Evolutionary conservation across 2,329 filamentous ascomycete species (phyloP), one percentile per base, ranked within the genome.

Genomic region (Knufia petricola): DNA sequence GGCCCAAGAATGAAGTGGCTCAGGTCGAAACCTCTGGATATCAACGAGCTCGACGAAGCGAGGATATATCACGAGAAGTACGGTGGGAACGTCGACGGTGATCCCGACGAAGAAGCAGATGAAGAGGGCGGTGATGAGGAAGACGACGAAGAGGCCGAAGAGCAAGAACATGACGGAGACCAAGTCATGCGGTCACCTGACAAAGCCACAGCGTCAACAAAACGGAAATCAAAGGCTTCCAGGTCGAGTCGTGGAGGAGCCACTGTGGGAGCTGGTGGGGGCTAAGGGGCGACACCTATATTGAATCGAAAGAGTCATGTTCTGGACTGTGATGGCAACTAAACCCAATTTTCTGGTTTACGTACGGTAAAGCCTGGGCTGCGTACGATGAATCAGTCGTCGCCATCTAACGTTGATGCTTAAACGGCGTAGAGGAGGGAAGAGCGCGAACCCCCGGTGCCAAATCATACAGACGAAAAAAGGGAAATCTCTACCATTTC

Each of bases 1-100:
- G 92, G 92, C 0, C 92, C 92, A 10, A 78, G 92, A 52, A 98
- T 98, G 92, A 88, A 89, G 64, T 98, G 92, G 92, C 71, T 98
- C 59, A 81, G 92, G 57, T 82, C 84, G 67, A 84, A 88, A 63
- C 92, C 92, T 0, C 73, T 74, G 12, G 80, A 95, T 61, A 74
- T 95, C 48, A 81, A 75, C 37, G 85, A 94, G 59, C 73, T 96
- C 43, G 88, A 98, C 62, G 92, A 98, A 68, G 64, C 64, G 51
- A 56, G 61, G 41, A 60, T 64, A 39, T 66, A 64, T 52, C 64
- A 69, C 47, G 59, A 62, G 37, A 50, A 49, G 55, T 54, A 62
- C 48, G 52, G 58, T 50, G 58, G 56, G 49, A 53, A 60, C 44
- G 48, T 61, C 43, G 55, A 63, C 53, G 54, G 62, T 30, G 50